Conservation (phyloP, 2,329 filamentous ascomycete genomes). For the Sarocladium oryzae region DNA sequence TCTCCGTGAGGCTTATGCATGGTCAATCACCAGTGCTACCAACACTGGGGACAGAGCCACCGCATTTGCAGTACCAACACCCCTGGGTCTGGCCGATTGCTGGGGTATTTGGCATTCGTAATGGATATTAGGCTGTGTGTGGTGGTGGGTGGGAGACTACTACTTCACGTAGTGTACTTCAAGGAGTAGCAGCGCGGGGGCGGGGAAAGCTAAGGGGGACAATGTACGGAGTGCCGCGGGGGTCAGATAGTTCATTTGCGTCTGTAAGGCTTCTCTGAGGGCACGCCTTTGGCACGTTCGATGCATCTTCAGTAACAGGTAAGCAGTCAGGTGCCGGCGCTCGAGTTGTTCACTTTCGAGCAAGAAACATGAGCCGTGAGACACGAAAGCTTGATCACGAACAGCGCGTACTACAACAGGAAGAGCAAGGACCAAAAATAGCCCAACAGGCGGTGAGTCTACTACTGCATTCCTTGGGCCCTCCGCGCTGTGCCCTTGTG, state of each 20-base stretch:
- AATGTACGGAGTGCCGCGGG: not conserved
- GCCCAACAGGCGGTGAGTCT: no score
- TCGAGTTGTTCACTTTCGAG: no score
- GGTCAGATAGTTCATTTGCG: not conserved
- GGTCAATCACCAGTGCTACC: conserved; percentile 2
- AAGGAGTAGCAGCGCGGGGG: conserved; percentile 6
- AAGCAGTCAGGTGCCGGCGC: no score
- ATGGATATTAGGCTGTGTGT: conserved; percentile 3
- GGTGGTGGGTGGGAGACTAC: not conserved
- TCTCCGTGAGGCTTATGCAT: not conserved
- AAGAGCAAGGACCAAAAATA: no score
- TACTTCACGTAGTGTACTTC: not conserved
- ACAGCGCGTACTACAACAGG: no score
- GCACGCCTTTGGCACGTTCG: no score
- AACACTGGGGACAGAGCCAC: not conserved
- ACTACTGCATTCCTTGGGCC: no score
- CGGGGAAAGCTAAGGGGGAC: not conserved
- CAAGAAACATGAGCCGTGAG: no score
- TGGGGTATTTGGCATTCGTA: conserved; percentile 9
- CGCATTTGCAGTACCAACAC: not conserved
- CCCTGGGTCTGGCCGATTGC: not conserved
- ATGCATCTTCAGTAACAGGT: no score
- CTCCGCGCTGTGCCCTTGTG: not conserved
- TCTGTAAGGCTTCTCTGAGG: not conserved
- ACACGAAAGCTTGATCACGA: no score